phyloP scores from a whole-genome alignment of 2,329 filamentous ascomycete genomes.

The Colletotrichum sublineola region DNA sequence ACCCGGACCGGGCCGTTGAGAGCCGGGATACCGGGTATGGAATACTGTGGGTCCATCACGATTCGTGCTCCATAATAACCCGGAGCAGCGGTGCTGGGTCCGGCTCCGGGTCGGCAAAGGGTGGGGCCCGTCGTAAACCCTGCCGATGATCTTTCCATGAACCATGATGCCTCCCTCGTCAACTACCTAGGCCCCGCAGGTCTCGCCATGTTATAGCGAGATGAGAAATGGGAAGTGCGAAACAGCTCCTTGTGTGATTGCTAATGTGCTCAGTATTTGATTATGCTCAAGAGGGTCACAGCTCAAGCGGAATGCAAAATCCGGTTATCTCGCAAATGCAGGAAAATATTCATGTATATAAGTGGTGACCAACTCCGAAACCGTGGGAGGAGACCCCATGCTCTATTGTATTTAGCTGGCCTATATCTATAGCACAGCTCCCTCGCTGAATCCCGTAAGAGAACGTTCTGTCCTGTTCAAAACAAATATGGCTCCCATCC shows the following conservation, averaged over 20 bases:
- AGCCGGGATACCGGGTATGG: background rate
- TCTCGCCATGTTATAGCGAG: background rate
- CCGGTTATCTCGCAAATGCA: background rate
- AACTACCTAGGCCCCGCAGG: too few species aligned
- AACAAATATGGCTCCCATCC: slow-evolving; percentile 53
- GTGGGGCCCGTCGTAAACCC: background rate
- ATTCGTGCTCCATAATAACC: background rate
- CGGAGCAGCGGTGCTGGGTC: background rate
- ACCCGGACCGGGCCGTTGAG: background rate
- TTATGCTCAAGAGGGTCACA: background rate
- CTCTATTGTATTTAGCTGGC: background rate
- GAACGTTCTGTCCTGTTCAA: background rate
- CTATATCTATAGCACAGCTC: background rate
- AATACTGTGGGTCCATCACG: background rate
- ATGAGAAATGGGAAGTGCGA: background rate
- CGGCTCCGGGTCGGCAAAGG: background rate
- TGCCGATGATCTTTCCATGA: background rate
- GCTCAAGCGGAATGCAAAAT: slow-evolving; percentile 14
- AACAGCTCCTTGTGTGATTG: background rate
- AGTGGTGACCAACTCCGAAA: background rate
- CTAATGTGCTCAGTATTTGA: background rate
- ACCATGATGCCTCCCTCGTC: slow-evolving; percentile 11
- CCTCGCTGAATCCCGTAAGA: too few species aligned
- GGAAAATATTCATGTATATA: background rate
- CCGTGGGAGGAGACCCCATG: background rate